Percentiles rank a stretch among this genome's conserved stretches.
Evolutionary conservation across 495 filamentous ascomycete genomes (phyloP).

Genomic region (Tetracladium marchalianum): DNA sequence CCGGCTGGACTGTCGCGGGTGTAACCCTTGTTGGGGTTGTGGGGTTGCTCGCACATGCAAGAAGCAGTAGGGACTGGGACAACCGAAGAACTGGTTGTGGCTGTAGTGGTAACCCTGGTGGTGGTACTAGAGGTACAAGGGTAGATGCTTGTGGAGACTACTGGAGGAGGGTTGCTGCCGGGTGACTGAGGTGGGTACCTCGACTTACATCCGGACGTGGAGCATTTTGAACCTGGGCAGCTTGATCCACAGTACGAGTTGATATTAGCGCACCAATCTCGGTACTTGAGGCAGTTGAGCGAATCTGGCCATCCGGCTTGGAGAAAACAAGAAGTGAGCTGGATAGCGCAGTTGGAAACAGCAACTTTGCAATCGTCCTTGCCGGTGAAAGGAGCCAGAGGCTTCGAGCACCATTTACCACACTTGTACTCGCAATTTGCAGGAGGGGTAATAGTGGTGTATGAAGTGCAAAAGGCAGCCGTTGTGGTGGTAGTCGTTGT

Average conservation of each 20-base stretch:
- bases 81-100: constrained; percentile 17
- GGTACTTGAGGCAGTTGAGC: constrained; percentile 34
- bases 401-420: constrained; percentile 40
- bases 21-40: constrained; percentile 27
- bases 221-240: constrained; percentile 19
- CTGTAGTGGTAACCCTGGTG: constrained; percentile 3
- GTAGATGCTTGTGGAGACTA: constrained; percentile 23
- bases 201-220: constrained; percentile 26
- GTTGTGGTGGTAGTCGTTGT: constrained; percentile 24
- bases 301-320: constrained; percentile 34
- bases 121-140: constrained; percentile 19
- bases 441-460: constrained; percentile 27
- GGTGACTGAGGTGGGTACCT: constrained; percentile 27
- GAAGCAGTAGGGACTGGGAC: constrained; percentile 32
- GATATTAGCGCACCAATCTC: constrained; percentile 30
- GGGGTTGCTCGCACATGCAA: constrained; percentile 35
- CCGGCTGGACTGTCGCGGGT: constrained; percentile 34
- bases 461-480: constrained; percentile 26
- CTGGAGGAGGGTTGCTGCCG: constrained; percentile 21
- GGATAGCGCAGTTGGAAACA: constrained; percentile 29
- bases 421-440: constrained; percentile 38
- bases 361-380: constrained; percentile 24
- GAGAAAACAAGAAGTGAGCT: constrained; percentile 37
- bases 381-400: constrained; percentile 34
- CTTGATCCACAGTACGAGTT: constrained; percentile 26